phyloP scores from a whole-genome alignment of 1,284 basidiomycete genomes.

The Ustilago hordei region DNA sequence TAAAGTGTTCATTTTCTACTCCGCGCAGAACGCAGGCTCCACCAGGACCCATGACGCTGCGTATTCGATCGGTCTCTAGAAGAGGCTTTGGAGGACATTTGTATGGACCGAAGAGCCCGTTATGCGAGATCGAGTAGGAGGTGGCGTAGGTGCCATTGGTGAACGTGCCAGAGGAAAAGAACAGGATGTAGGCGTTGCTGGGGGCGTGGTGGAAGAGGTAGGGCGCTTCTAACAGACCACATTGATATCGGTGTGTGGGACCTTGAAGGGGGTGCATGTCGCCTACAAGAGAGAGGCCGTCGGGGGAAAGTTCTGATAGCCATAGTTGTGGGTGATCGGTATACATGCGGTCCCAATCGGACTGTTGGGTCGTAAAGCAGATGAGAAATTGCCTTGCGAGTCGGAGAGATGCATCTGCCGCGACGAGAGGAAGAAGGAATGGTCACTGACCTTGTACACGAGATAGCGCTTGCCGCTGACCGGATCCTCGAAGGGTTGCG shows the following conservation, averaged over 20 bases:
- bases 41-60: slow-evolving; percentile 54
- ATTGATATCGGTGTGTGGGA: slow-evolving; percentile 45
- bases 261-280: slow-evolving; percentile 50
- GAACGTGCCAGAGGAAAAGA: slow-evolving; percentile 58
- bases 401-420: neutral
- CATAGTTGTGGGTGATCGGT: slow-evolving; percentile 55
- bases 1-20: slow-evolving; percentile 52
- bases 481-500: slow-evolving; percentile 59
- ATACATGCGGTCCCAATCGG: slow-evolving; percentile 52
- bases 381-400: neutral
- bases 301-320: slow-evolving; percentile 55
- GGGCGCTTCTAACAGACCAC: slow-evolving; percentile 54
- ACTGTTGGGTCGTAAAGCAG: slow-evolving; percentile 2
- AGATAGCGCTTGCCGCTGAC: slow-evolving; percentile 48
- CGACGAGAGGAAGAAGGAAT: neutral
- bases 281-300: slow-evolving; percentile 51
- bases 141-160: slow-evolving; percentile 56
- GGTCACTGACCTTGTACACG: slow-evolving; percentile 48
- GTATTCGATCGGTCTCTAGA: slow-evolving; percentile 44
- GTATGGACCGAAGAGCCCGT: slow-evolving; percentile 55
- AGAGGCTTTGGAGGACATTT: slow-evolving; percentile 33
- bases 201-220: slow-evolving; percentile 52
- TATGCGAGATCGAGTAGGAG: slow-evolving; percentile 50
- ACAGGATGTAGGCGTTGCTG: slow-evolving; percentile 55
- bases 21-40: slow-evolving; percentile 51